Percentiles rank a stretch among this genome's conserved stretches.
Conservation (phyloP, 2,329 filamentous ascomycete genomes). For the Pestalotiopsis sp. region DNA sequence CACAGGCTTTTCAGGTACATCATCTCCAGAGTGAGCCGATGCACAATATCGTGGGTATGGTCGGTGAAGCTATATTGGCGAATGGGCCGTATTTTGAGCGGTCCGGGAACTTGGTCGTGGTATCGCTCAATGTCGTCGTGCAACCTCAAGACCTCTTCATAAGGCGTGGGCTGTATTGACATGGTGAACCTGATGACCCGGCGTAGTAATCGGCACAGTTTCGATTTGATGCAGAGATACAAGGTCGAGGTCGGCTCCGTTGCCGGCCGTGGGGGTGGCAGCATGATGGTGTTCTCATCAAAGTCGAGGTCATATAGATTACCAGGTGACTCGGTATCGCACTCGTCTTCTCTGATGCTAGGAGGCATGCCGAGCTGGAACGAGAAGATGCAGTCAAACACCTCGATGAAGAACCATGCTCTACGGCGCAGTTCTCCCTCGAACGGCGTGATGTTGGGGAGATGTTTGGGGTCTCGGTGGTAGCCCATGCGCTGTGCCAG, state of each 20-base stretch:
- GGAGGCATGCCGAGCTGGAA: slow-evolving; percentile 56
- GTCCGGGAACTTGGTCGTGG: slow-evolving; percentile 38
- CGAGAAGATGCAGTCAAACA: slow-evolving; percentile 50
- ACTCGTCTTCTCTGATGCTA: slow-evolving; percentile 49
- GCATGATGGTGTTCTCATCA: slow-evolving; percentile 44
- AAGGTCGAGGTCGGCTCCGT: slow-evolving; percentile 47
- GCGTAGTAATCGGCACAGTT: slow-evolving; percentile 45
- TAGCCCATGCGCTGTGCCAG: slow-evolving; percentile 56
- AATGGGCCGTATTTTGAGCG: slow-evolving; percentile 44
- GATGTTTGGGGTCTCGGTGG: slow-evolving; percentile 48
- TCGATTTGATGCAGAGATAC: slow-evolving; percentile 45
- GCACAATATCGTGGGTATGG: slow-evolving; percentile 47
- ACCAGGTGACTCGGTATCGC: slow-evolving; percentile 46
- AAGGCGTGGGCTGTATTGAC: slow-evolving; percentile 34
- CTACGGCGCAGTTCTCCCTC: slow-evolving; percentile 54
- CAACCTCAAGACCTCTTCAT: slow-evolving; percentile 41
- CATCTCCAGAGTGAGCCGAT: slow-evolving; percentile 50
- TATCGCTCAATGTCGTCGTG: slow-evolving; percentile 43
- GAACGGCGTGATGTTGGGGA: slow-evolving; percentile 47
- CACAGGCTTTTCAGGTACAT: slow-evolving; percentile 52
- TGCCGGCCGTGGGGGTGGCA: slow-evolving; percentile 44
- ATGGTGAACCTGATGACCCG: slow-evolving; percentile 45
- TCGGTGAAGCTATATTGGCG: slow-evolving; percentile 45
- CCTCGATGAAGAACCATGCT: slow-evolving; percentile 49
- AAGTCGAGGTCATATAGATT: slow-evolving; percentile 56